phyloP scores from a whole-genome alignment of 2,329 filamentous ascomycete genomes.

The Fusarium guadeloupense region DNA sequence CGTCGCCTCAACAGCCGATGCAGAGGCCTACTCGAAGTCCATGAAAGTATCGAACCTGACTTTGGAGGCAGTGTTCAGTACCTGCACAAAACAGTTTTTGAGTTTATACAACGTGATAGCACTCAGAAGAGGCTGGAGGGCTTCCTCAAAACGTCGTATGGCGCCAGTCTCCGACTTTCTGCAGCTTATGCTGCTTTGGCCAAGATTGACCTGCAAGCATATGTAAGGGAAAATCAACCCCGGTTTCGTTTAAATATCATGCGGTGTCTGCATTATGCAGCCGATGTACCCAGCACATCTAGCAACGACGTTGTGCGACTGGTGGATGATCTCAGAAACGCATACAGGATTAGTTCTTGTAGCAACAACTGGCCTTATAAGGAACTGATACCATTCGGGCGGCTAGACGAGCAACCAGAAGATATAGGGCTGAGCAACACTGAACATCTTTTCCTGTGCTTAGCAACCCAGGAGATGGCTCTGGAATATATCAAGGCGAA shows the following conservation, averaged over 20 bases:
- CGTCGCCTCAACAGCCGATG: slow-evolving; percentile 15
- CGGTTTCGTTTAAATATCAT: not conserved
- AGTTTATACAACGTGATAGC: accelerated
- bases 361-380: no score
- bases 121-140: not conserved
- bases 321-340: not conserved
- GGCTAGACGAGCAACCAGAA: no score
- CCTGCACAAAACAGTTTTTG: not conserved
- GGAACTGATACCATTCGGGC: no score
- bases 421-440: not conserved
- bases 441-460: not conserved
- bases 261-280: accelerated
- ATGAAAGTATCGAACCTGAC: accelerated
- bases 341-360: not conserved
- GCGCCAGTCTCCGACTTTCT: not conserved
- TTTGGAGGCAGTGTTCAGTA: not conserved
- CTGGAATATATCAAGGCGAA: not conserved
- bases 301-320: not conserved
- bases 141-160: not conserved
- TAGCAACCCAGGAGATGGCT: not conserved
- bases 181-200: not conserved
- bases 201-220: not conserved
- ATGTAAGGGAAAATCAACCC: no score
- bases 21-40: slow-evolving; percentile 1
- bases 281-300: accelerated